Evolutionary conservation across 257 asterid species (phyloP), one percentile per base, ranked within the genome.

Genomic region (Galeopsis tetrahit): DNA sequence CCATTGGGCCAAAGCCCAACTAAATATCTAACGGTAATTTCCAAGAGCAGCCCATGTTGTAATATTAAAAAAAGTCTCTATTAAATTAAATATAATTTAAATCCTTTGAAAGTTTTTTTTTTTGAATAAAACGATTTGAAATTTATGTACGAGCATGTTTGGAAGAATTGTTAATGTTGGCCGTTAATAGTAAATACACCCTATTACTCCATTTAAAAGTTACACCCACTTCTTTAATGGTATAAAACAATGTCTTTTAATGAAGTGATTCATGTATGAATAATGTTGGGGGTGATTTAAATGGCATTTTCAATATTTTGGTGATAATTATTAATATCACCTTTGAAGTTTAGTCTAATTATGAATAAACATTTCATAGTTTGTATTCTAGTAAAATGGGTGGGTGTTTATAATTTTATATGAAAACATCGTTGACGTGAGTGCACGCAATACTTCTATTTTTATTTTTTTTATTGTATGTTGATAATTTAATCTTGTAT

Each of bases 21-120:
- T 14, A 3, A 34, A 34, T 35, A 6, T 21, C 6, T 0, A 60
- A 33, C 8, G 31, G 10, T 3, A 39, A 7, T 43, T 67, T 46
- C 63, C 42, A 46, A 4, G 35, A 3, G 21, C 33, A 6, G 73
- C 78, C 73, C 68, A 73, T 52, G 21, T 49, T 64, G 46, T 33
- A 62, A 3, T 56, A 2, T 32, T 49, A n/a, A 4, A n/a, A 49
- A 49, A 14, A 2, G 7, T 49, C 56, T 15, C 5, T 49, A 3
- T 5, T 49, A 49, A 49, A 49, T 11, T 13, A 48, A 4, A 48
- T 10, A 46, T 48, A 48, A 48, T 49, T 49, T 2, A 49, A 49
- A 49, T 13, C 21, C 7, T 49, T 49, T 5, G 5, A 49, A 49
- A 3, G 6, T 4, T 13, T 3, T 0, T 65, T 31, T 42, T 6